Percentiles rank a stretch among this genome's conserved stretches.
These are phyloP conservation scores for Cyamopsis tetragonoloba DNA, from an alignment of 306 rosid species.

Conservation along the genomic window DNA sequence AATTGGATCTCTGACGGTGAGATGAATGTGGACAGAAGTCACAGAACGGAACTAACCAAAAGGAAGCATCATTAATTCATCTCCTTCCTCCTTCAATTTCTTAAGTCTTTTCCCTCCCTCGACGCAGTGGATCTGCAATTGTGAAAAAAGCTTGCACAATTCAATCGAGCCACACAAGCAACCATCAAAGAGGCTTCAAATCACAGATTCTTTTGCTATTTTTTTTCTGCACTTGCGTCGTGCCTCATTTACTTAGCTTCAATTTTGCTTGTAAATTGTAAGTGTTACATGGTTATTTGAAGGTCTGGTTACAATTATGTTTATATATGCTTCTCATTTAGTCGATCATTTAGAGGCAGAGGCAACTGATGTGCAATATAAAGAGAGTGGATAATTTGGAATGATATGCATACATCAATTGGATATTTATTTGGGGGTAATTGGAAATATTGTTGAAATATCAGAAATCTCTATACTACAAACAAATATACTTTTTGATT, in stretches of 20 bases:
- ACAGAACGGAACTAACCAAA: neutral
- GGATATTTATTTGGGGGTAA: neutral
- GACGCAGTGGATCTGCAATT: constrained; percentile 25
- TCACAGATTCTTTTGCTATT: constrained; percentile 18
- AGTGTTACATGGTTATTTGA: neutral
- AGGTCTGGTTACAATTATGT: neutral
- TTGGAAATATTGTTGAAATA: neutral
- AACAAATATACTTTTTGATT: neutral
- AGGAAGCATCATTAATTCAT: neutral
- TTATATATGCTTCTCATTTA: neutral
- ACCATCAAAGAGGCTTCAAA: neutral
- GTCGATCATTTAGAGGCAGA: neutral
- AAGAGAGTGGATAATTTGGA: neutral
- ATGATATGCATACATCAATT: neutral
- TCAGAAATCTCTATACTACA: neutral
- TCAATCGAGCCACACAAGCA: neutral
- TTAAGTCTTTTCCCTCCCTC: neutral
- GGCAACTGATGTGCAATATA: neutral
- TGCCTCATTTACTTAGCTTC: neutral
- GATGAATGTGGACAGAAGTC: neutral
- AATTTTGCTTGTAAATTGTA: neutral
- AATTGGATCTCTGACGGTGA: neutral
- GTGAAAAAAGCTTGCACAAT: neutral
- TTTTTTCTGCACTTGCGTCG: neutral
- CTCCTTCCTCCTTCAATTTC: neutral